These are phyloP conservation scores for Pyrus pyrifolia DNA, from an alignment of 306 rosid genomes.

Conservation along the genomic window DNA sequence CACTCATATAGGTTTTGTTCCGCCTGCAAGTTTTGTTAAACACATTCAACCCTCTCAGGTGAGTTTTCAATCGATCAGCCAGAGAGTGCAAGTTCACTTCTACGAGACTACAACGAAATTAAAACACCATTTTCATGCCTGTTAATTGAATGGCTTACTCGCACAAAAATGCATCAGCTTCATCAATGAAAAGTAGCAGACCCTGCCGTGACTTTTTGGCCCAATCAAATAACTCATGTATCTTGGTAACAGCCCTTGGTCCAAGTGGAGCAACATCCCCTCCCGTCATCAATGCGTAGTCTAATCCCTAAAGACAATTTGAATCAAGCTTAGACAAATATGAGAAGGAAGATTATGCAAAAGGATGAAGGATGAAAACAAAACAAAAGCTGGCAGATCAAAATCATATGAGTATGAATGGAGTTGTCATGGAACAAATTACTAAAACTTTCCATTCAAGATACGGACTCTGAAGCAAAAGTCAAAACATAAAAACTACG, in stretches of 20 bases:
- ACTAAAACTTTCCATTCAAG: no score
- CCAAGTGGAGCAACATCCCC: slow-evolving; percentile 99
- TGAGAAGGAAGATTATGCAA: background rate
- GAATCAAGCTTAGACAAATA: slow-evolving; percentile 2
- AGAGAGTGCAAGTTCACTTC: background rate
- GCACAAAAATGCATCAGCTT: slow-evolving; percentile 99
- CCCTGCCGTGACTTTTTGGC: slow-evolving; percentile 80
- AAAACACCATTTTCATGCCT: background rate
- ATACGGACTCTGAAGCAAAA: no score
- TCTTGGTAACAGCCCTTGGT: slow-evolving; percentile 95
- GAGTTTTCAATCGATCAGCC: background rate
- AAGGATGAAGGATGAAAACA: background rate
- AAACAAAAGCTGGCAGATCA: background rate
- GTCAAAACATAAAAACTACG: background rate
- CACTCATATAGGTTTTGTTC: slow-evolving; percentile 97
- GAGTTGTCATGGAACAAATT: background rate
- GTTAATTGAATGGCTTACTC: slow-evolving; percentile 50
- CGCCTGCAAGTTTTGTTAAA: slow-evolving; percentile 55
- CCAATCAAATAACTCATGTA: slow-evolving; percentile 97
- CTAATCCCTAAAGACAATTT: slow-evolving; percentile 54
- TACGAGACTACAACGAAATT: background rate
- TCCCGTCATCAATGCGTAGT: slow-evolving; percentile 98
- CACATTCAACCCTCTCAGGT: slow-evolving; percentile 10
- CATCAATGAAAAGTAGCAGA: slow-evolving; percentile 90
- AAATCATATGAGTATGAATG: background rate